Base-by-base conservation (phyloP, 768 basidiomycete species). In the Rhodotorula babjevae region DNA sequence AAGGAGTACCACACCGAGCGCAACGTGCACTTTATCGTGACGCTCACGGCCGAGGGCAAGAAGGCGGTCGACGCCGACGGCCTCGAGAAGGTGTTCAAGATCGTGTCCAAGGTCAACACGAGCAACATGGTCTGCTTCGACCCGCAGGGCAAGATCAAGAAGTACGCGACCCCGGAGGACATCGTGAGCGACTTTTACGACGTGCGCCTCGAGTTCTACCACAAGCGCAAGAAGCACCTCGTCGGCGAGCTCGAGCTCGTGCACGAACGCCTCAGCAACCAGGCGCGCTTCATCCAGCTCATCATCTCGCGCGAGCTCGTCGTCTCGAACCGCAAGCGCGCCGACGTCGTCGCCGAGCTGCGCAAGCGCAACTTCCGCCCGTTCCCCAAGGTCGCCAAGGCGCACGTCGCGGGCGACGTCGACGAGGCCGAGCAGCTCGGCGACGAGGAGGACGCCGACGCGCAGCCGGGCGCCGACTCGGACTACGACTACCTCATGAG, bases 101-200 rank as follows among this genome's bases (percentile, higher is more conserved):
- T 97, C 72, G 87, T 87, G 23, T 82, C 85, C 60, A 91, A 93
- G 80, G 82, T 99, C 80, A 90, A 85, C 81, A 96, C 92, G 25
- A 86, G 87, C 80, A 99, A 99, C 83, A 98, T 99, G 96, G 96
- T 98, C 27, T 93, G 92, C 82, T 99, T 99, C 81, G 95, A 99
- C 81, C 86, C 91, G 71, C 90, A 94, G 27, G 89, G 92, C 77
- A 96, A 95, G 84, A 95, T 99, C 83, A 92, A 89, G 83, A 94
- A 89, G 82, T 98, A 97, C 81, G 83, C 86, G 27, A 86, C 88
- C 1, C 87, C 96, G 0, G 96, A 98, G 79, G 90, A 93, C 76
- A 91, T 99, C 65, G 81, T 98, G 58, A 88, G 91, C 74, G 94
- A 96, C 52, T 99, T 96, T 80, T 99, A 91, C 79, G 90, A 91